Evolutionary conservation across 805 yeast species (phyloP), one percentile per base, ranked within the genome.

Genomic region (Torulaspora microellipsoides): DNA sequence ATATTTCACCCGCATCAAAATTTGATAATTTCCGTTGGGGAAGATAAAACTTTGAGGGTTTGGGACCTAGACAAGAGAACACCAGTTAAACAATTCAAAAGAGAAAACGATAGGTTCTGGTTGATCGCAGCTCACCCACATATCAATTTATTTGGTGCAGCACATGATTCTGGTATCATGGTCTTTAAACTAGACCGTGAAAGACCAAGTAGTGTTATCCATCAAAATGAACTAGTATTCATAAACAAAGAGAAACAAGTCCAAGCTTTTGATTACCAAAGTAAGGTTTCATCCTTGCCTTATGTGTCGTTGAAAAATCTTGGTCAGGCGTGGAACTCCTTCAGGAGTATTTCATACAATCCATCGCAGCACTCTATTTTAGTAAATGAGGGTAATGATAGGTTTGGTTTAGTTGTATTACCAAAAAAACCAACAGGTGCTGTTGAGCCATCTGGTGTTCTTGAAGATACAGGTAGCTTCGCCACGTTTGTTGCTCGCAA

Each of bases 151-250:
- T 89, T 93, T 70, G 99, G 96, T 43, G 84, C 96, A 27, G 91
- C 95, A 57, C 98, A 91, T 68, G 99, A 95, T 67, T 76, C 89
- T 12, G 99, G 99, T 65, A 95, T 89, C 27, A 90, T 90, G 95
- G 95, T 93, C 38, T 95, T 93, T 78, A 93, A 93, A 70, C 76
- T 93, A 48, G 96, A 88, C 65, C 85, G 98, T 64, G 99, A 93
- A 73, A 82, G 99, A 66, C 98, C 99, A 11, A 54, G 62, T 32
- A 54, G 54, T 36, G 53, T 53, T 15, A 95, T 96, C n/a, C 77
- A 78, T 56, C 93, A 85, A 62, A 85, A 85, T 66, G 80, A 76
- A 56, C 66, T 93, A 55, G 77, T 77, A 49, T 91, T 76, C 60
- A 80, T 89, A 56, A 88, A 87, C 66, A 76, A 78, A 48, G 95